A percentile compares a stretch with the other conserved stretches of the same genome.
These are phyloP conservation scores for Spatholobus suberectus DNA, from an alignment of 306 rosid genomes.

Conservation along the genomic window DNA sequence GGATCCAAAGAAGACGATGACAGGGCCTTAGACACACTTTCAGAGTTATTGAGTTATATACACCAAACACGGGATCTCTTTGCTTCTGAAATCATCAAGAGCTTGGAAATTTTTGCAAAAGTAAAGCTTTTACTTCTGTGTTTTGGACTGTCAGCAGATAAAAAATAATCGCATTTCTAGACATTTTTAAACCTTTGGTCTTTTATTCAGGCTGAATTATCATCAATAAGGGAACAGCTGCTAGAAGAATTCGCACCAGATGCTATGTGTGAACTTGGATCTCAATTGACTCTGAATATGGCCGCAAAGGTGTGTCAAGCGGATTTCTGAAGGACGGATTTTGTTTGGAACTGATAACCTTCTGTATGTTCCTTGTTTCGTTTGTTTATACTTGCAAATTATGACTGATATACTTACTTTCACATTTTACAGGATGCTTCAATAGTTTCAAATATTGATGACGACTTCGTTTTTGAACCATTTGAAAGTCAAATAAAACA, in stretches of 20 bases:
- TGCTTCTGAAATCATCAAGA: constrained; percentile 70
- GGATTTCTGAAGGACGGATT: constrained; percentile 35
- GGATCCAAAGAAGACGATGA: constrained; percentile 85
- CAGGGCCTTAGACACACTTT: constrained; percentile 61
- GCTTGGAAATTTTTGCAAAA: constrained; percentile 64
- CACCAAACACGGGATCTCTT: constrained; percentile 62
- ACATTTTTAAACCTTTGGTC: constrained; percentile 13
- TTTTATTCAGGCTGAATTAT: constrained; percentile 64
- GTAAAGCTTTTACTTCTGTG: constrained; percentile 49
- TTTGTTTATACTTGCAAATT: constrained; percentile 22
- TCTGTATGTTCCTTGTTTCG: constrained; percentile 1
- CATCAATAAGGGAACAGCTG: constrained; percentile 66
- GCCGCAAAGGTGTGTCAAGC: constrained; percentile 50
- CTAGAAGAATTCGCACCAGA: constrained; percentile 69
- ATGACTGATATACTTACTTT: constrained; percentile 35
- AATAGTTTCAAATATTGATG: constrained; percentile 53
- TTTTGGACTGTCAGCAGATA: neutral
- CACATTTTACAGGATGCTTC: constrained; percentile 57
- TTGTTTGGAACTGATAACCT: constrained; percentile 41
- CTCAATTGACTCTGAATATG: constrained; percentile 56
- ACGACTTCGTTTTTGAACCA: constrained; percentile 63
- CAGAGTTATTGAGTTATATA: constrained; percentile 49
- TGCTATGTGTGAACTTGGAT: constrained; percentile 67
- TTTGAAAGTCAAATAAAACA: constrained; percentile 60
- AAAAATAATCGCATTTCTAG: constrained; percentile 5